Evolutionary conservation across 2,329 filamentous ascomycete genomes (phyloP), one percentile per base, ranked within the genome.

Genomic region (Talaromyces funiculosus): DNA sequence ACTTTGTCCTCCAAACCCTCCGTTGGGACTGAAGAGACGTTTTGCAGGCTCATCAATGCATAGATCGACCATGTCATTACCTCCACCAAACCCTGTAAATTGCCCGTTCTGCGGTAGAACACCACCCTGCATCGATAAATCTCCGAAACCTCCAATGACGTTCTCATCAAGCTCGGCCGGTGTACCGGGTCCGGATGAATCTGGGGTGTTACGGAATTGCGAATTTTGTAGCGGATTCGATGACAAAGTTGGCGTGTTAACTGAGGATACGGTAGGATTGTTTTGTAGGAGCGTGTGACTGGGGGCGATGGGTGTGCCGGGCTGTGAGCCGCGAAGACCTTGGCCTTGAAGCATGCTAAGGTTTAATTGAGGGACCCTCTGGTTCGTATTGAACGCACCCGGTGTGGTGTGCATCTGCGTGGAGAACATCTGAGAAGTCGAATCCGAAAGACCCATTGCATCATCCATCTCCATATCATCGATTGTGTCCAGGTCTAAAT

Each of bases 391-490:
- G 66, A 84, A 85, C 59, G 82, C 82, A 60, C 81, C 78, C 67
- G 89, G 86, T 47, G 87, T 83, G 20, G 85, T 40, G 18, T 56
- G 61, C 68, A 90, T 86, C 37, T 86, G 84, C 64, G 84, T 81
- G 55, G 87, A 72, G 62, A 76, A 79, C 60, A 77, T 62, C 63
- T 78, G 68, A 53, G 73, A 67, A 56, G 73, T 64, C 5, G 68
- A 63, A 69, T 79, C 66, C 14, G 66, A 70, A 67, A 79, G 70
- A 62, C 85, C 86, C 53, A 90, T 81, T 7, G 86, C 84, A 67
- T 96, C 92, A 70, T 97, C 93, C 88, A 97, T 90, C 70, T 97
- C 93, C 93, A 97, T 97, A 70, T 96, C 91, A 57, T 91, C 92
- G 31, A 95, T 85, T 18, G 90, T 86, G 69, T 96, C 92, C 80